Base-by-base conservation (phyloP, 495 filamentous ascomycete genomes). In the Aspergillus bertholletiae region DNA sequence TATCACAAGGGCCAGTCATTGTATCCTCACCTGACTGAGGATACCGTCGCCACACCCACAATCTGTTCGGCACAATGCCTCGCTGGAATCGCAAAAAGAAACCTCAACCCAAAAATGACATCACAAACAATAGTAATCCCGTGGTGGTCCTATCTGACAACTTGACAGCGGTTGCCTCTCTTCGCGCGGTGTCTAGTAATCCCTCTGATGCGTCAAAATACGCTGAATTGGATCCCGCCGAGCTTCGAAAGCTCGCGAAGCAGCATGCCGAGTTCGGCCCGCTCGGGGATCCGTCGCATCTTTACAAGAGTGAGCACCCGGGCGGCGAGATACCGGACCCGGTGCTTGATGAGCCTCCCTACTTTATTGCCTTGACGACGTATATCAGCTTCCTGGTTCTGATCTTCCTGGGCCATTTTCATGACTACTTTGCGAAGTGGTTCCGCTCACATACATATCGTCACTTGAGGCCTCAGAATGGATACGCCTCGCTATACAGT, bases 311-410 rank as follows among this genome's bases (percentile, higher is more conserved):
- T 68, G 77, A 82, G 59, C 85, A 88, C 62, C 74, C 80, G 17
- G 89, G 88, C 44, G 76, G 80, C 54, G 78, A 82, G 24, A 81
- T 95, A 45, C 77, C 81, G 22, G 79, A 87, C 12, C 88, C 89
- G 0, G 72, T 94, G 46, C 83, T 90, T 52, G 91, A 96, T 61
- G 90, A 95, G 60, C 91, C 91, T 7, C 88, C 90, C 5, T 94
- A 94, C 68, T 94, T 87, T 68, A 90, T 85, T 65, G 79, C 94
- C 58, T 74, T 96, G 57, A 93, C 91, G n/a, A 96, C 91, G 49
- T 96, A 96, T 72, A 83, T 96, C 64, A 92, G 87, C 69, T 96
- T 94, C 70, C 79, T 96, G 28, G 82, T 95, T 53, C 80, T 96
- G 51, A 95, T 96, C 59, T 80, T 89, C 60, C 87, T 93, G 51